These are phyloP conservation scores for Xenoacremonium recifei DNA, from an alignment of 2,329 filamentous ascomycete species.

Conservation along the genomic window DNA sequence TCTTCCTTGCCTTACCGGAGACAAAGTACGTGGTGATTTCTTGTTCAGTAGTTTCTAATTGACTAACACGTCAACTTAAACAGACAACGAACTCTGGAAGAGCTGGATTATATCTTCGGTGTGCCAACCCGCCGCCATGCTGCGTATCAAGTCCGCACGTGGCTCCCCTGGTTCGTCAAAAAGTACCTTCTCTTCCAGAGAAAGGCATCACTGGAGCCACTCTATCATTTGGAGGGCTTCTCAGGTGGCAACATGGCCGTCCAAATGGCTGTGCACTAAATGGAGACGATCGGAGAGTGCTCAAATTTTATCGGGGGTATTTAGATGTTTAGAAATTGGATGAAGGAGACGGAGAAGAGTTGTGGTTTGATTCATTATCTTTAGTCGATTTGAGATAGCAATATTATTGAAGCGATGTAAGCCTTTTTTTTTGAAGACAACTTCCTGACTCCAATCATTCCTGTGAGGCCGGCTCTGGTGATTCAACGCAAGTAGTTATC, in stretches of 20 bases:
- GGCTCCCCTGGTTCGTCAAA: slow-evolving; percentile 32
- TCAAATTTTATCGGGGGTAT: no score
- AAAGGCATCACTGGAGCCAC: slow-evolving; percentile 26
- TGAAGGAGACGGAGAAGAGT: no score
- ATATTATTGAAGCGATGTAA: no score
- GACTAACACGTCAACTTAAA: not conserved
- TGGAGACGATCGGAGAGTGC: no score
- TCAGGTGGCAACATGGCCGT: not conserved
- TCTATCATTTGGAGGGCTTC: slow-evolving; percentile 20
- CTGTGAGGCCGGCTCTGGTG: no score
- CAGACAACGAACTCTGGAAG: slow-evolving; percentile 36
- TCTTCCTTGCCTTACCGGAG: slow-evolving; percentile 60
- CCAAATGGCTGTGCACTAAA: not conserved
- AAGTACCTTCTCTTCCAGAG: slow-evolving; percentile 27
- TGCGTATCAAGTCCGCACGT: slow-evolving; percentile 31
- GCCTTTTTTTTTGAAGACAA: no score
- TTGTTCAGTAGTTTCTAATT: not conserved
- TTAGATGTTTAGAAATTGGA: no score
- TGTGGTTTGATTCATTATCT: no score
- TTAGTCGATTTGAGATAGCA: no score
- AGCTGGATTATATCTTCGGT: slow-evolving; percentile 39
- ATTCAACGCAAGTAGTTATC: no score
- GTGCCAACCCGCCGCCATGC: slow-evolving; percentile 32
- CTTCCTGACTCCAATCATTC: no score
- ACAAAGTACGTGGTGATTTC: slow-evolving; percentile 38